Base-by-base conservation (phyloP, 1,284 basidiomycete species). In the Cryptococcus hybrid region DNA sequence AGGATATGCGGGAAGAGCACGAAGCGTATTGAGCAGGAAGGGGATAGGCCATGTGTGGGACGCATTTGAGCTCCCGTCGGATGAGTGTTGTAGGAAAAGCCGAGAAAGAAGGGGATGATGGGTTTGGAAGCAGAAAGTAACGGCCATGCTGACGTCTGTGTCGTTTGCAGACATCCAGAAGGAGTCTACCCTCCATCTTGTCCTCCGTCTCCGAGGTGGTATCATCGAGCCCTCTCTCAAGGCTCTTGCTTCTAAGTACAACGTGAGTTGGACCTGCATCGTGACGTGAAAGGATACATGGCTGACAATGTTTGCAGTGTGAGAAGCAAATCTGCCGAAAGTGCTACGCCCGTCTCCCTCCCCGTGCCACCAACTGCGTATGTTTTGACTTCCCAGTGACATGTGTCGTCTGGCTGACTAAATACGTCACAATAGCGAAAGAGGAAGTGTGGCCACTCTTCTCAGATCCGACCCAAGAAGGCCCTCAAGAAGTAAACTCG, bases 271-370 rank as follows among this genome's bases (percentile, higher is more conserved):
- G 15, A 7, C 24, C 9, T 55, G 48, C 36, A 30, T 51, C 38
- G 15, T 45, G 34, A 35, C 39, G 11, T 40, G 18, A 30, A 30
- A 30, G 30, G 30, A 30, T 5, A 39, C 51, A 34, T 51, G 50
- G 45, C 54, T 44, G 34, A 55, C 37, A 46, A 35, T 1, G 1
- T 12, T 18, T 43, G 15, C 53, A 75, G 73, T 93, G 91, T 79
- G 91, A 93, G 81, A 93, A 94, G 84, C 89, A 93, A 78, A 96
- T 98, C 76, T 99, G 95, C 87, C 93, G 95, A 81, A 98, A 98
- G 82, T 98, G 96, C 85, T 99, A 99, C 82, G 95, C 95, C 55
- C 95, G 96, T 77, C 93, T 98, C 70, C 94, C 95, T 69, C 94
- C 93, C 58, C 92, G 95, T 82, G 95, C 95, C 48, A 97, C 93